Base-by-base conservation (phyloP, 2,329 filamentous ascomycete genomes). In the Tolypocladium capitatum region DNA sequence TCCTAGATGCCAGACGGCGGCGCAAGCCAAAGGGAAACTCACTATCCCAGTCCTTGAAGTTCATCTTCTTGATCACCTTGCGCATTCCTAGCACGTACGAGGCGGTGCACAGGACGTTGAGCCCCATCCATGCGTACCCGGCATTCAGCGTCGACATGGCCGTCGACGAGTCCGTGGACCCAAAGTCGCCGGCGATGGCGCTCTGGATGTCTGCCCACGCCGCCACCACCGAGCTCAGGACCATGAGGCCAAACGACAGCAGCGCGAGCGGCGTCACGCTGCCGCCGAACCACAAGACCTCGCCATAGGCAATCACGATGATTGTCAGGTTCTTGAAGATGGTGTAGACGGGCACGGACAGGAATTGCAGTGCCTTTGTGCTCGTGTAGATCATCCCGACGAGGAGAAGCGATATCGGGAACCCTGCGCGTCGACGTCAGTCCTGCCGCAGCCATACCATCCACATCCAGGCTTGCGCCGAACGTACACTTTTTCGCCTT, bases 301-400 rank as follows among this genome's bases (percentile, higher is more conserved):
- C 92, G 56, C 92, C 92, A 58, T 98, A 98, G 48, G 92, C 92
- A 61, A 97, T 97, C 54, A 97, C 81, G 60, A 97, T 97, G 66
- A 94, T 98, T 51, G 92, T 96, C 73, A 98, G 69, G 72, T 98
- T 98, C 78, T 98, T 98, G 78, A 98, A 98, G 65, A 98, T 98
- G 48, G 92, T 98, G 71, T 98, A 98, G 28, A 98, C 92, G 24
- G 92, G 92, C 48, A 98, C 94, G 32, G 90, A 96, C 52, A 98
- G 84, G 69, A 83, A 97, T 68, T 96, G 89, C 41, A 98, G 81
- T 20, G 92, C 89, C 73, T 96, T 96, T 59, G 87, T 92, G 61
- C 88, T 83, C 47, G 92, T 97, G 71, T 97, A 98, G 68, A 98
- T 97, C 92, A 97, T 98, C 63, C 89, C 90, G 62, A 97, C 91